Conservation (phyloP, 805 yeast species). For the Starmerella sirachaensis region DNA sequence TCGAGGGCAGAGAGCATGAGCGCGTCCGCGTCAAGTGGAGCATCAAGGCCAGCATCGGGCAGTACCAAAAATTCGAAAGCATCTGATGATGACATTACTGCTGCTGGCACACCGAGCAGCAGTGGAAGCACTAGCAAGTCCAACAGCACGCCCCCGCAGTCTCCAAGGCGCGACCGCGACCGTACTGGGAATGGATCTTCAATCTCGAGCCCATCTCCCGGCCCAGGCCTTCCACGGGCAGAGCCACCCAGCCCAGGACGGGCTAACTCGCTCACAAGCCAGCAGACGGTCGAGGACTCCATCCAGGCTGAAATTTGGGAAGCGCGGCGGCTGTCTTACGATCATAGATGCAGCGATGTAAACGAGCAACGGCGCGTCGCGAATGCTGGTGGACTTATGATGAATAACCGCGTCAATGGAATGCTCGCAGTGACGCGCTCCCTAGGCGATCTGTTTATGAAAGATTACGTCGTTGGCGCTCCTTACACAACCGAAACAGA, state of each 20-base stretch:
- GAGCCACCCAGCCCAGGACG: no score
- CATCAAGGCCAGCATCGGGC: no score
- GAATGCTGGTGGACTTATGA: conserved; percentile 70
- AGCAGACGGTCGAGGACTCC: conserved; percentile 13
- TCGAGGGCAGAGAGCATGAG: no score
- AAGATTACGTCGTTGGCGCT: conserved; percentile 72
- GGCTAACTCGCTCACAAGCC: no score
- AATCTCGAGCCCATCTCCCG: no score
- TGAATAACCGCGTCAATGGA: conserved; percentile 90
- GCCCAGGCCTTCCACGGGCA: no score
- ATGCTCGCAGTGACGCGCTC: conserved; percentile 90
- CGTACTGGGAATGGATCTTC: no score
- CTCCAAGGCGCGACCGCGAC: no score
- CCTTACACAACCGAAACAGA: conserved; percentile 89
- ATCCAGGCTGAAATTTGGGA: conserved; percentile 34
- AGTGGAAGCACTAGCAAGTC: conserved; percentile 1
- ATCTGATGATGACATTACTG: neutral
- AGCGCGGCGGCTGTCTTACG: conserved; percentile 75
- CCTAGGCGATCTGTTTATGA: conserved; percentile 86
- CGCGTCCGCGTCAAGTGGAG: no score
- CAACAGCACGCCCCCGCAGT: no score
- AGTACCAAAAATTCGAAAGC: no score
- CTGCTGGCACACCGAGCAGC: neutral
- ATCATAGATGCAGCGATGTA: conserved; percentile 80
- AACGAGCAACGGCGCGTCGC: conserved; percentile 66